A percentile compares a stretch with the other conserved stretches of the same genome.
phyloP scores from a whole-genome alignment of 306 rosid genomes.

The Cicer judaicum region DNA sequence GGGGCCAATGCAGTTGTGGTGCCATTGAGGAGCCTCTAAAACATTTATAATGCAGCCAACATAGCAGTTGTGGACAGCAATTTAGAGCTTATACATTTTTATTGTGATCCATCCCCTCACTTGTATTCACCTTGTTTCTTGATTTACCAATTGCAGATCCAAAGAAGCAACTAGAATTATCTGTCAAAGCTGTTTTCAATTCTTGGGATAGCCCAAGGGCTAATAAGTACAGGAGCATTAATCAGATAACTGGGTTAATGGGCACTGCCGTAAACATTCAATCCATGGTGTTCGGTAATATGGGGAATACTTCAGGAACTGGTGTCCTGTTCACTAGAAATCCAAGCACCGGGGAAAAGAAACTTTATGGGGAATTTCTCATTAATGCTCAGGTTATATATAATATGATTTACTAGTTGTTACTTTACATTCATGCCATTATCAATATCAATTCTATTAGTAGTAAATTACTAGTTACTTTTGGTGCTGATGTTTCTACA shows the following conservation, averaged over 20 bases:
- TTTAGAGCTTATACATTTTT: not conserved
- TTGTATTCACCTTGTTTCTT: constrained; percentile 1
- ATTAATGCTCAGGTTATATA: constrained; percentile 88
- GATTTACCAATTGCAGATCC: constrained; percentile 68
- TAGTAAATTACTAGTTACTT: constrained; percentile 5
- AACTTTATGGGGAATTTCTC: constrained; percentile 94
- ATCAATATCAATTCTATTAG: constrained; percentile 10
- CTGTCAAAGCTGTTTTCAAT: constrained; percentile 90
- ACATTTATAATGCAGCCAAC: no score
- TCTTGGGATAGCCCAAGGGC: constrained; percentile 99
- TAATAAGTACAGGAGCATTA: constrained; percentile 81
- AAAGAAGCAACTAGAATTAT: constrained; percentile 76
- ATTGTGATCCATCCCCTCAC: constrained; percentile 12
- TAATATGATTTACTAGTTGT: constrained; percentile 36
- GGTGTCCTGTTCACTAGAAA: constrained; percentile 97
- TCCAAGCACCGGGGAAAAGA: constrained; percentile 96
- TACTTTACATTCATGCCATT: constrained; percentile 30
- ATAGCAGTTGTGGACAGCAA: no score
- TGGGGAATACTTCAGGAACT: constrained; percentile 96
- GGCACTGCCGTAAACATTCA: constrained; percentile 99
- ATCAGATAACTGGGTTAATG: constrained; percentile 82
- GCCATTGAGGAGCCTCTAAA: no score
- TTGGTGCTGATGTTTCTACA: constrained; percentile 29
- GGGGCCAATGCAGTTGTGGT: no score
- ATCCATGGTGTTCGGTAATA: constrained; percentile 93